Base-by-base conservation (phyloP, 805 yeast genomes). In the Ogataea populi-albae region DNA sequence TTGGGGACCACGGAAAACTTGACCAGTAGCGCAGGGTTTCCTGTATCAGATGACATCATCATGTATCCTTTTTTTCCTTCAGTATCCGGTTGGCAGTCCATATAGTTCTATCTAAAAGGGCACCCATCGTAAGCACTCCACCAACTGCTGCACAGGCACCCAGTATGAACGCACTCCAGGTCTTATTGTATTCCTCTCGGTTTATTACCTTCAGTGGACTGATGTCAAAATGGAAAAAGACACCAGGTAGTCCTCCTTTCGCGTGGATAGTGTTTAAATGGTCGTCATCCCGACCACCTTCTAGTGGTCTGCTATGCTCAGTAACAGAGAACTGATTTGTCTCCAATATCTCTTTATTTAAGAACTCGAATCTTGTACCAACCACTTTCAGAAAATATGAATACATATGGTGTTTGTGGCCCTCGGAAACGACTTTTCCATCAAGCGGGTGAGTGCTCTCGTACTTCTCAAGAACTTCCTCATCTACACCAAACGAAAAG, bases 291-390 rank as follows among this genome's bases (percentile, higher is more conserved):
- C 81, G 71, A 21, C 98, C 98, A 14, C 98, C 98, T 15, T 31
- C 45, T 21, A 88, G 57, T 6, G 96, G 91, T 46, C 98, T 74
- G 50, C 85, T 89, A 60, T 93, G 98, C 34, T 75, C 73, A 1
- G 96, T 87, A 7, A 83, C 91, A 2, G 91, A 78, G 64, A 86
- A 89, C 62, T 91, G 97, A 55, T 93, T 87, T 2, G 98, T 86
- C 43, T 86, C 95, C 6, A 80, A 43, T 23, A 54, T 55, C 6
- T 57, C 52, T 10, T 75, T 75, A 46, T 73, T 66, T 48, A 86
- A 61, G 46, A 69, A 80, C 62, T 85, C 94, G 54, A 77, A 86
- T 49, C 96, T 72, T 1, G 97, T 86, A 23, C 94, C 84, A 9
- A 93, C 96, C 36, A 93, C 93, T 57, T 88, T 89, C 45, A 89